Conservation (phyloP, 169 alveolate genomes). For the Babesia ovis region DNA sequence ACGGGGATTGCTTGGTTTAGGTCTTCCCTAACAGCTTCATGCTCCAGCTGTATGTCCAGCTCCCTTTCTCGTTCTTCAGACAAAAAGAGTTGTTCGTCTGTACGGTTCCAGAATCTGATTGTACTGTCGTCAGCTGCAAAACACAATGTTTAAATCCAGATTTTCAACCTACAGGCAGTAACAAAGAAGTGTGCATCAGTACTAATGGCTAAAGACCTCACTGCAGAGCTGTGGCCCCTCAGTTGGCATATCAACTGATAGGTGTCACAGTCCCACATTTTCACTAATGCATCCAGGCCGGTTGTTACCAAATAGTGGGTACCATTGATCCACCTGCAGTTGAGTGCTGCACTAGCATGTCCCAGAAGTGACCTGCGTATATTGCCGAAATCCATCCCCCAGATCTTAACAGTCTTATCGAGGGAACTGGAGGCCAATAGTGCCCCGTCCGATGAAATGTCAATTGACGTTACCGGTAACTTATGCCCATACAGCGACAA, state of each 20-base stretch:
- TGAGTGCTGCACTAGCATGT: conserved; percentile 33
- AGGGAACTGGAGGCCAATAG: conserved; percentile 82
- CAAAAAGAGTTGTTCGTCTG: conserved; percentile 78
- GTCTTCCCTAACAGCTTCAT: conserved; percentile 78
- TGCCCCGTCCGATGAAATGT: conserved; percentile 77
- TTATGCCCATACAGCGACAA: conserved; percentile 87
- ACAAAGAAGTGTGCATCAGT: conserved; percentile 65
- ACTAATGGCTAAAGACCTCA: conserved; percentile 59
- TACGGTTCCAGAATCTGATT: conserved; percentile 75
- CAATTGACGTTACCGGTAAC: conserved; percentile 83
- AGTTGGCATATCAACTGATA: conserved; percentile 69
- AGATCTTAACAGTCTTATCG: conserved; percentile 82
- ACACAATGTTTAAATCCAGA: too few species aligned
- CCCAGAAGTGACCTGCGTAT: conserved; percentile 67
- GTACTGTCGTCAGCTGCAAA: conserved; percentile 72
- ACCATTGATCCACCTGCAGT: conserved; percentile 35
- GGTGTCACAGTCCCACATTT: conserved; percentile 81
- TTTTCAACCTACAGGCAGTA: conserved; percentile 22
- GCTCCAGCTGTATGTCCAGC: conserved; percentile 79
- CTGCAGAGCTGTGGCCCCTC: conserved; percentile 65
- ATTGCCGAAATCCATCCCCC: conserved; percentile 88
- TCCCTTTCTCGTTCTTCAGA: conserved; percentile 85
- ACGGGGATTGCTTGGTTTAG: conserved; percentile 70
- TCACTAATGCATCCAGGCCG: conserved; percentile 51
- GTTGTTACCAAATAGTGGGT: conserved; percentile 67